Conservation (phyloP, 331 rosid species). For the Stylosanthes scabra region DNA sequence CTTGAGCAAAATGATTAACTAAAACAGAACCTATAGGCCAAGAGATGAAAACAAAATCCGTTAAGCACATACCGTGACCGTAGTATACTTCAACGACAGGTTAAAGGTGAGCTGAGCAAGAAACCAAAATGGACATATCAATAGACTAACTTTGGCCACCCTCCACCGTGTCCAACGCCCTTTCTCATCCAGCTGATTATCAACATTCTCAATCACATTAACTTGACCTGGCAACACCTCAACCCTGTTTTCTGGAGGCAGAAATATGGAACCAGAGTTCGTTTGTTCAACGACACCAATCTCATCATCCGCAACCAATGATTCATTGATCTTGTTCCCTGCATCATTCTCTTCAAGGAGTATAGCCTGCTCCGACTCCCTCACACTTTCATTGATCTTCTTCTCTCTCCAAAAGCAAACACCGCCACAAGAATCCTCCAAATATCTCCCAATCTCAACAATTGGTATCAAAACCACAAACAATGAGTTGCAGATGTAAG, state of each 20-base stretch:
- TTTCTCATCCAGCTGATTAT: slow-evolving; percentile 64
- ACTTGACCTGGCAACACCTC: slow-evolving; percentile 31
- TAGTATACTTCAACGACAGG: slow-evolving; percentile 91
- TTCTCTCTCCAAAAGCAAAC: slow-evolving; percentile 63
- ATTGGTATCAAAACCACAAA: slow-evolving; percentile 91
- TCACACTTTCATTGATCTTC: slow-evolving; percentile 43
- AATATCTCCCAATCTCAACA: slow-evolving; percentile 74
- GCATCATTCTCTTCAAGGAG: slow-evolving; percentile 64
- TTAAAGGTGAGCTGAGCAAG: slow-evolving; percentile 90
- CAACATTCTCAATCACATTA: slow-evolving; percentile 37
- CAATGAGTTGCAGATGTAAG: slow-evolving; percentile 93
- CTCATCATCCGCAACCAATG: slow-evolving; percentile 54
- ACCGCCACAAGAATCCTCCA: slow-evolving; percentile 69
- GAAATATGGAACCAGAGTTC: slow-evolving; percentile 32
- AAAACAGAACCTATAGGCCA: slow-evolving; percentile 13
- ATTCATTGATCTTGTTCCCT: slow-evolving; percentile 30
- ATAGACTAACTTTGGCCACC: slow-evolving; percentile 88
- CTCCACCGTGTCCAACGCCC: slow-evolving; percentile 91
- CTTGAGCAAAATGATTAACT: slow-evolving; percentile 32
- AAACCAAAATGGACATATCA: slow-evolving; percentile 95
- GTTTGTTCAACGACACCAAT: slow-evolving; percentile 35
- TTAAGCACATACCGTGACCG: slow-evolving; percentile 76
- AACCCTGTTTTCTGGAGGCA: slow-evolving; percentile 22
- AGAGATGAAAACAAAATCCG: slow-evolving; percentile 17
- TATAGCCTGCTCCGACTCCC: slow-evolving; percentile 68